Evolutionary conservation across 352 stramenopile genomes (phyloP).

Genomic region (Pythium aquatile): DNA sequence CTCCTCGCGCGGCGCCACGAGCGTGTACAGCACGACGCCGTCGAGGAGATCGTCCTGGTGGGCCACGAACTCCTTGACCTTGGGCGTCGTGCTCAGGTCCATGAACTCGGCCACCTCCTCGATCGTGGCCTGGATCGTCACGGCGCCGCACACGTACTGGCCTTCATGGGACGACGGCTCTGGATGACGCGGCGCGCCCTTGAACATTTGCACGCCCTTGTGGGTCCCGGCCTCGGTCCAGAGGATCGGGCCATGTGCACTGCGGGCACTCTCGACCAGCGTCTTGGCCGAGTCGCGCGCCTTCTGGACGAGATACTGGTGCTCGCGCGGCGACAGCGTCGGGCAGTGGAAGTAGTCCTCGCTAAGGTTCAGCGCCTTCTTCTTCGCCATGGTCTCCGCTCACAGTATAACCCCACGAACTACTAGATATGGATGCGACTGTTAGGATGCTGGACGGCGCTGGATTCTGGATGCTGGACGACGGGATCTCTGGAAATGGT

Average conservation of each 20-base stretch:
- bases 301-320: conserved; percentile 57
- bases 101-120: conserved; percentile 72
- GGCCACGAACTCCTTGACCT: conserved; percentile 45
- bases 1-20: conserved; percentile 33
- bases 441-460: not conserved
- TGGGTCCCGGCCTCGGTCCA: conserved; percentile 57
- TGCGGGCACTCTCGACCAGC: conserved; percentile 56
- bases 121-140: conserved; percentile 56
- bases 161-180: conserved; percentile 40
- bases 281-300: conserved; percentile 59
- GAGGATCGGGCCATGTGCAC: conserved; percentile 50
- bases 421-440: too few species aligned
- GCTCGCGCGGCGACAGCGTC: conserved; percentile 47
- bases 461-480: not conserved
- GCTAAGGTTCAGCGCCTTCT: conserved; percentile 31
- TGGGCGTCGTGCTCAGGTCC: conserved; percentile 52
- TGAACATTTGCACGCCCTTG: conserved; percentile 69
- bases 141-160: conserved; percentile 60
- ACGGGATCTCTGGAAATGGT: conserved; percentile 7
- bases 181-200: conserved; percentile 50
- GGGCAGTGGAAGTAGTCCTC: conserved; percentile 60
- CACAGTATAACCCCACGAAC: too few species aligned
- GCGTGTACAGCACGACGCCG: conserved; percentile 56
- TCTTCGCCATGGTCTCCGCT: conserved; percentile 5
- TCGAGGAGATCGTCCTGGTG: conserved; percentile 51